These are phyloP conservation scores for Cystobasidiopsis lactophilus DNA, from an alignment of 768 basidiomycete species.

Conservation along the genomic window DNA sequence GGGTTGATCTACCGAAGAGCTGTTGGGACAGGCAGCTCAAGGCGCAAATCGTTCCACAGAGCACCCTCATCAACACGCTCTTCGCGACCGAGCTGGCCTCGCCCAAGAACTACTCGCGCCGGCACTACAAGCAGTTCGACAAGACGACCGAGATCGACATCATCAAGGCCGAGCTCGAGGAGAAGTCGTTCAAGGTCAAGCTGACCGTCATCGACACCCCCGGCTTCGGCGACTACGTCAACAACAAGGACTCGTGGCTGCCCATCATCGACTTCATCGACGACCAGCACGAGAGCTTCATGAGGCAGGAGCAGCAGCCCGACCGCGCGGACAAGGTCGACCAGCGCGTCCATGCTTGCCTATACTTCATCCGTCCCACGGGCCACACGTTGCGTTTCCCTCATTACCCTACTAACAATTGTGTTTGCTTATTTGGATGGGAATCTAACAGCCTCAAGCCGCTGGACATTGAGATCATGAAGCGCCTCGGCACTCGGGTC, in stretches of 20 bases:
- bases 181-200: slow-evolving; percentile 98
- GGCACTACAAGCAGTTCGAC: slow-evolving; percentile 89
- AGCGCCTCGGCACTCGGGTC: slow-evolving; percentile 89
- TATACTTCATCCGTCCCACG: slow-evolving; percentile 90
- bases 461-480: slow-evolving; percentile 98
- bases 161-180: slow-evolving; percentile 97
- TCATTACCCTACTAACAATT: no score
- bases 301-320: slow-evolving; percentile 88
- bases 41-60: neutral
- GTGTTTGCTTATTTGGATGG: neutral
- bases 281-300: slow-evolving; percentile 29
- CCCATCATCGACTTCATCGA: slow-evolving; percentile 93
- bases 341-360: slow-evolving; percentile 80
- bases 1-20: slow-evolving; percentile 11
- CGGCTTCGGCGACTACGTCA: slow-evolving; percentile 98
- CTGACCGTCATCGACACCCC: slow-evolving; percentile 97
- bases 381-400: slow-evolving; percentile 67
- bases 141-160: slow-evolving; percentile 91
- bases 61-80: slow-evolving; percentile 80
- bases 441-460: slow-evolving; percentile 82
- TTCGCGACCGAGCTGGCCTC: slow-evolving; percentile 92
- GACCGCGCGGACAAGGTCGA: slow-evolving; percentile 82
- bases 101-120: slow-evolving; percentile 66
- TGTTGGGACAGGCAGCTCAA: neutral
- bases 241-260: slow-evolving; percentile 97